These are phyloP conservation scores for Yamadazyma diddensiae DNA, from an alignment of 1,139 yeast genomes.

Conservation along the genomic window DNA sequence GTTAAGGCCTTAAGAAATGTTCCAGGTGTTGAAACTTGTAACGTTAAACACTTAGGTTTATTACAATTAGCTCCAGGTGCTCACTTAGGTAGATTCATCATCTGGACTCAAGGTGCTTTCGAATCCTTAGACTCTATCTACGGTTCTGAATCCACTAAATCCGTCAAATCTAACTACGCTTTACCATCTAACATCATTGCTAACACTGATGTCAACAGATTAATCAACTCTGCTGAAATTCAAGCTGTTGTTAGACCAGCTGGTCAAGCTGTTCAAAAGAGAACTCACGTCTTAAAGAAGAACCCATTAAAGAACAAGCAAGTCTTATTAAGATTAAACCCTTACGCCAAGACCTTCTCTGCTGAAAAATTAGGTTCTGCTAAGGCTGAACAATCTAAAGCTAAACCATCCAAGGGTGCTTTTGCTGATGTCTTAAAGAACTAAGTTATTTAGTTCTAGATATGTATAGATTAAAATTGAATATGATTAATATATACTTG, in stretches of 20 bases:
- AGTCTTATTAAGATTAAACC: constrained; percentile 97
- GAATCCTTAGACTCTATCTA: constrained; percentile 95
- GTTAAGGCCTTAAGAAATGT: constrained; percentile 99
- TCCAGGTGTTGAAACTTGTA: constrained; percentile 99
- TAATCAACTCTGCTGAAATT: constrained; percentile 98
- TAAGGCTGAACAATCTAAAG: constrained; percentile 66
- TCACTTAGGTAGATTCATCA: constrained; percentile 98
- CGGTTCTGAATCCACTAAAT: constrained; percentile 88
- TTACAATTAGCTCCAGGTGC: constrained; percentile 99
- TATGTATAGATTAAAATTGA: constrained; percentile 8
- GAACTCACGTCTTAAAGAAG: constrained; percentile 95
- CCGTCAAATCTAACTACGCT: constrained; percentile 85
- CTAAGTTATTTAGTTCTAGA: constrained; percentile 19
- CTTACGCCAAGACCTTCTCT: constrained; percentile 97
- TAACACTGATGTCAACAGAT: constrained; percentile 94
- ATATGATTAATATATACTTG: constrained; percentile 6
- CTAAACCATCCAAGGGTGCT: constrained; percentile 70
- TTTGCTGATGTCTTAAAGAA: constrained; percentile 65
- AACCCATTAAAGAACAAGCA: constrained; percentile 99
- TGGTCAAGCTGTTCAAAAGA: constrained; percentile 91
- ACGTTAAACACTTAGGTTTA: constrained; percentile 90
- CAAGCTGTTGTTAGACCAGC: constrained; percentile 97
- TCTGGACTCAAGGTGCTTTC: constrained; percentile 99
- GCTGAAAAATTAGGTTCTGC: constrained; percentile 87
- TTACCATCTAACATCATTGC: constrained; percentile 93